A percentile compares a stretch with the other conserved stretches of the same genome.
Conservation (phyloP, 495 filamentous ascomycete genomes). For the Elaphomyces granulatus region DNA sequence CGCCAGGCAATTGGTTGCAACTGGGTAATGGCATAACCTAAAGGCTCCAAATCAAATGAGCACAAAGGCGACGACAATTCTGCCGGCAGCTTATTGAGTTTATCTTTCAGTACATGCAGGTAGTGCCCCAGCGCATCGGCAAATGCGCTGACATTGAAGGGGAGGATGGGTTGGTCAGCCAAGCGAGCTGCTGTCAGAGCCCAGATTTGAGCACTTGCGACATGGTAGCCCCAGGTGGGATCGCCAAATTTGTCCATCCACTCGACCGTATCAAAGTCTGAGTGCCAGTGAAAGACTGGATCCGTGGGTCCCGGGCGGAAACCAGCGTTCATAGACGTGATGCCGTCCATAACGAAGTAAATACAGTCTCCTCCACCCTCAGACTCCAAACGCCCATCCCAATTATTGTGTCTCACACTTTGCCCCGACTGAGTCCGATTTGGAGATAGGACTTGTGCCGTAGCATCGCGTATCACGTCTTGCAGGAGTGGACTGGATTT, state of each 20-base stretch:
- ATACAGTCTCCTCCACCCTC: slow-evolving; percentile 62
- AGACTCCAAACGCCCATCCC: slow-evolving; percentile 44
- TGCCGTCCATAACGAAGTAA: slow-evolving; percentile 59
- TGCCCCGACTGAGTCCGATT: slow-evolving; percentile 52
- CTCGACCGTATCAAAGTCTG: slow-evolving; percentile 59
- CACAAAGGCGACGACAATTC: slow-evolving; percentile 1
- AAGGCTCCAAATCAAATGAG: slow-evolving; percentile 13
- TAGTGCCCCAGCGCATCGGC: slow-evolving; percentile 15
- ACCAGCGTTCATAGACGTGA: slow-evolving; percentile 49
- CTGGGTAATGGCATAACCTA: slow-evolving; percentile 20
- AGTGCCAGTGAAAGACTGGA: slow-evolving; percentile 62
- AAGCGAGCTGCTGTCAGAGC: slow-evolving; percentile 33
- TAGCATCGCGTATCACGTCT: slow-evolving; percentile 54
- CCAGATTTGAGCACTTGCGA: slow-evolving; percentile 44
- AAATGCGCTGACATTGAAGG: slow-evolving; percentile 15
- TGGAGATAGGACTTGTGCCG: slow-evolving; percentile 57
- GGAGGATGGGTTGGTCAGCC: slow-evolving; percentile 20
- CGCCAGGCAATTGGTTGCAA: too few relatives aligned
- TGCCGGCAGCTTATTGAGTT: slow-evolving; percentile 21
- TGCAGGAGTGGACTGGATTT: slow-evolving; percentile 61
- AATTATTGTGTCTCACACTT: slow-evolving; percentile 51
- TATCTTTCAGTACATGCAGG: too few relatives aligned
- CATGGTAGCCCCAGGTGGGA: slow-evolving; percentile 45
- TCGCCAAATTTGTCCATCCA: slow-evolving; percentile 66
- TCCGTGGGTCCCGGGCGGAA: slow-evolving; percentile 30